Conservation (phyloP, 495 filamentous ascomycete species). For the Penicillium ochrochloron region DNA sequence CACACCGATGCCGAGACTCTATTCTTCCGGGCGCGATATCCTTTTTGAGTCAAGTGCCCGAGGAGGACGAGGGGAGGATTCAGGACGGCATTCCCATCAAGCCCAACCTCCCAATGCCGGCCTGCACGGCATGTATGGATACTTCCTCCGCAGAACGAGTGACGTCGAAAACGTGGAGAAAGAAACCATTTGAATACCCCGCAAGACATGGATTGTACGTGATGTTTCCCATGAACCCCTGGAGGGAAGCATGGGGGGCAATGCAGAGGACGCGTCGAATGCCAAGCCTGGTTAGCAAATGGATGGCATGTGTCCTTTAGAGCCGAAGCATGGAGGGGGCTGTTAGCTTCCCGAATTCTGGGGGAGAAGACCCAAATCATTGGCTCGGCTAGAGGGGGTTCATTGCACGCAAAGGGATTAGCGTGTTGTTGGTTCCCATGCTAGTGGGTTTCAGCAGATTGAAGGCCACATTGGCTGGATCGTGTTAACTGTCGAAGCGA, state of each 20-base stretch:
- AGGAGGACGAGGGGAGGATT: constrained; percentile 12
- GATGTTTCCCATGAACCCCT: constrained; percentile 4
- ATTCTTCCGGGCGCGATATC: constrained; percentile 23
- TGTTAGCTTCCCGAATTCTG: constrained; percentile 13
- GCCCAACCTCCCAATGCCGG: constrained; percentile 9
- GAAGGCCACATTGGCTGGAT: neutral
- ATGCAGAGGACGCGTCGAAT: neutral
- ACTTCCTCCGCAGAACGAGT: neutral
- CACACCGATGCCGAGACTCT: constrained; percentile 18
- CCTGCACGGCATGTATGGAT: constrained; percentile 5
- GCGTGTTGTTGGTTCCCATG: neutral
- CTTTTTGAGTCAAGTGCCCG: constrained; percentile 29
- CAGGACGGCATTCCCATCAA: constrained; percentile 6
- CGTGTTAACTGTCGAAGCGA: neutral
- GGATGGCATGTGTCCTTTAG: constrained; percentile 4
- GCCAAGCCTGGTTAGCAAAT: constrained; percentile 12
- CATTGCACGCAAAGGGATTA: constrained; percentile 5
- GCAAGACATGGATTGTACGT: neutral
- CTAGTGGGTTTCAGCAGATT: constrained; percentile 7
- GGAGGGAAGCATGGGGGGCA: neutral
- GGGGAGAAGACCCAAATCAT: constrained; percentile 4
- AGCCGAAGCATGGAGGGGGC: constrained; percentile 8
- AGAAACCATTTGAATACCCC: neutral
- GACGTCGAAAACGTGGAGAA: neutral
- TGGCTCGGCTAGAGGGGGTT: constrained; percentile 25